Base-by-base conservation (phyloP, 129 eudicot species). In the Mikania micrantha region DNA sequence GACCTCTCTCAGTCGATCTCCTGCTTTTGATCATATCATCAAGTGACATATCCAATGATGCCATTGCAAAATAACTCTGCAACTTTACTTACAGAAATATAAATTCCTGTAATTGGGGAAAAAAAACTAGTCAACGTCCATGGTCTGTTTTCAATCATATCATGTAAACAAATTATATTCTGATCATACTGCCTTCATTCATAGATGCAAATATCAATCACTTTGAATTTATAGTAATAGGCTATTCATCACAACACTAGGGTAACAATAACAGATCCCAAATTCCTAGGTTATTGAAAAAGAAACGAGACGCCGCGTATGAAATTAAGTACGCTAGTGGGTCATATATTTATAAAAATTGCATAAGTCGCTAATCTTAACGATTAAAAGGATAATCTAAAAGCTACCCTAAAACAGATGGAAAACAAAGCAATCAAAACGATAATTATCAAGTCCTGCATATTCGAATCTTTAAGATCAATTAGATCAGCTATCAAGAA, bases 11-110 rank as follows among this genome's bases (percentile, higher is more conserved):
- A 17, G 74, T 72, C 71, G 49, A 72, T 19, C 85, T 82, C 72
- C 95, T 86, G 79, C 77, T 86, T 74, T 88, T 88, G 24, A 93
- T 93, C 80, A 81, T 81, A 71, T 88, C 95, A 42, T 84, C 96
- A 31, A 93, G 81, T 22, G 96, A 71, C 77, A 80, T 81, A 80
- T 88, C 92, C 79, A 93, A 63, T 17, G 88, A 77, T 75, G 97
- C 91, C 97, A 90, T 90, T 50, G 25, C 7, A 19, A 41, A 29
- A 13, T 16, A 73, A 36, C 28, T 49, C 47, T 11, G 63, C 57
- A 40, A 77, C 56, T 31, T 53, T 70, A 44, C 54, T 32, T 67
- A 57, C 66, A 40, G 77, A 69, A 34, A 41, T 48, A 64, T 5
- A 13, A 34, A 60, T 21, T 75, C 68, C 82, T 81, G 84, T 38